Base-by-base conservation (phyloP, 495 filamentous ascomycete genomes). In the Podospora anserina region DNA sequence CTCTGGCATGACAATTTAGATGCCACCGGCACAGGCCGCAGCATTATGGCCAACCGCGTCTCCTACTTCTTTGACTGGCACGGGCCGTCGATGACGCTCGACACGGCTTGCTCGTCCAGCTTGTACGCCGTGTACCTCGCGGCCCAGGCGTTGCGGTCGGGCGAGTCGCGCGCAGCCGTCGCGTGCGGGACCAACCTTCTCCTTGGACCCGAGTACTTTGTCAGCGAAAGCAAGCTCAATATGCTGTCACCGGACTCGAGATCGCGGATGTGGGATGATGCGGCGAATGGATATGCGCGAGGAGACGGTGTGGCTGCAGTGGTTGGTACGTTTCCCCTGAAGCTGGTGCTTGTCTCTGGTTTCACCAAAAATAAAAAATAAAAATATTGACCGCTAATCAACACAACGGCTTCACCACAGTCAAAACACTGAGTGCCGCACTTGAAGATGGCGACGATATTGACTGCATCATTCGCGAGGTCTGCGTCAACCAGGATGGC, bases 401-500 rank as follows among this genome's bases (percentile, higher is more conserved):
- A 20, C 20, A 20, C 20, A 79, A 89, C 74, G 90, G 89, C 0
- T 92, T 88, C 72, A 85, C 74, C 0, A 89, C 84, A 3, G 49
- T 85, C 5, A 32, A 62, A 20, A 20, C 20, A 20, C 20, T 20
- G 20, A 20, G 20, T 20, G 20, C 20, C 20, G 20, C 20, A 20
- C 20, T 20, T 20, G 20, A 20, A 0, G 80, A 84, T 63, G 79
- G 80, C 4, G 80, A 86, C 66, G 82, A 81, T 11, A 86, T 91
- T 34, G 79, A 88, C 16, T 86, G 82, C 5, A 77, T 91, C 0
- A 86, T 92, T 66, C 81, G 86, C 4, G 81, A 79, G 0, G 20
- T 81, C 81, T 5, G 80, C 78, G 71, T 82, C 23, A 89, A 90
- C 65, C 78, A 87, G 63, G 86, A 88, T 68, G 85, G 85, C 26